Conservation (phyloP, 2,329 filamentous ascomycete genomes). For the Purpureocillium takamizusanense region DNA sequence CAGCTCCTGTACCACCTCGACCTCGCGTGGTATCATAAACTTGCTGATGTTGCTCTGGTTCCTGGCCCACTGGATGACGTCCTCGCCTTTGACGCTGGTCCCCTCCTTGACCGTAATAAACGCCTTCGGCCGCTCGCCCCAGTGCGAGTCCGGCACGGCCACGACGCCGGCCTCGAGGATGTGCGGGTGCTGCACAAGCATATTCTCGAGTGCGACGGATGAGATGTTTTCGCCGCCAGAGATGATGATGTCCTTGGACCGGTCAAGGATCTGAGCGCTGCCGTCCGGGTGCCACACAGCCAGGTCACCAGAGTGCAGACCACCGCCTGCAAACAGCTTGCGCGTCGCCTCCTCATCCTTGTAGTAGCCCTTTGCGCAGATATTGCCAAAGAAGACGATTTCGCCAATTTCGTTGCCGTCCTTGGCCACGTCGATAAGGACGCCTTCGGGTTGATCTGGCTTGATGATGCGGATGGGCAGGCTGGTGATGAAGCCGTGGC, state of each 20-base stretch:
- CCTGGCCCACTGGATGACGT: slow-evolving; percentile 81
- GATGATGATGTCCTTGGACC: slow-evolving; percentile 97
- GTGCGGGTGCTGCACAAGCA: slow-evolving; percentile 80
- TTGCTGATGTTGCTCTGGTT: slow-evolving; percentile 70
- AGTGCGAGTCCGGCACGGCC: slow-evolving; percentile 77
- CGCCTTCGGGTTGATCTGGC: slow-evolving; percentile 58
- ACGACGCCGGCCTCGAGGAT: slow-evolving; percentile 90
- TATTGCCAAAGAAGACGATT: slow-evolving; percentile 81
- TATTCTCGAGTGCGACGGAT: slow-evolving; percentile 81
- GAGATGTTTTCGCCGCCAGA: slow-evolving; percentile 97
- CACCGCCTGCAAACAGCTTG: slow-evolving; percentile 82
- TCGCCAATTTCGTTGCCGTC: slow-evolving; percentile 42
- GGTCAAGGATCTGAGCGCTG: slow-evolving; percentile 82
- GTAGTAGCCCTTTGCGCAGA: slow-evolving; percentile 86
- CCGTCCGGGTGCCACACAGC: slow-evolving; percentile 92
- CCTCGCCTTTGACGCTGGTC: slow-evolving; percentile 37
- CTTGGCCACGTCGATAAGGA: slow-evolving; percentile 34
- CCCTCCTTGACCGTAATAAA: slow-evolving; percentile 74
- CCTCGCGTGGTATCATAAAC: slow-evolving; percentile 74
- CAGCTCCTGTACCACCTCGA: slow-evolving; percentile 74
- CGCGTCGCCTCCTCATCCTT: slow-evolving; percentile 79
- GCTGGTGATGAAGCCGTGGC: slow-evolving; percentile 80
- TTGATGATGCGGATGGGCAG: slow-evolving; percentile 77
- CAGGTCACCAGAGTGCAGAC: slow-evolving; percentile 80
- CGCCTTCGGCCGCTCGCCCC: slow-evolving; percentile 94